A percentile compares a stretch with the other conserved stretches of the same genome.
These are phyloP conservation scores for Venturia asperata DNA, from an alignment of 2,329 filamentous ascomycete species.

Conservation along the genomic window DNA sequence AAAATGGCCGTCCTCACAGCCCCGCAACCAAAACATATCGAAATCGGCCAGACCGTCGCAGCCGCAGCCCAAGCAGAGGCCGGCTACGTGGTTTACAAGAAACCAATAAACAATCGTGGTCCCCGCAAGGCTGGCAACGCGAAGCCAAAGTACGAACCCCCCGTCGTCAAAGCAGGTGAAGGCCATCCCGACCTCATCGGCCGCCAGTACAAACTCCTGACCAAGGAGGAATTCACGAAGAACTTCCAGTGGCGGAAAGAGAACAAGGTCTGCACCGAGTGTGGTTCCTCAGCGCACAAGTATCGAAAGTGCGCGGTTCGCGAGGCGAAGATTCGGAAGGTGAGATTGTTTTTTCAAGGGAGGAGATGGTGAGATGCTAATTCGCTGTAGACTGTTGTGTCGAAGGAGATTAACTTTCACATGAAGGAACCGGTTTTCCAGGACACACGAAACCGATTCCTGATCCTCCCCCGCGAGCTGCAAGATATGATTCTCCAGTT, in stretches of 20 bases:
- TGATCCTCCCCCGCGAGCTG: neutral
- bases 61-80: neutral
- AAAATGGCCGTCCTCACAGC: neutral
- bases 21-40: neutral
- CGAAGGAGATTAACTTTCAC: neutral
- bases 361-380: neutral
- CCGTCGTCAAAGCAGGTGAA: neutral
- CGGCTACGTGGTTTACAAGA: neutral
- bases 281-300: neutral
- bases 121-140: neutral
- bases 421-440: neutral
- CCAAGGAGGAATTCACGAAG: neutral
- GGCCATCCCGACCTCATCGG: neutral
- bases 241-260: slow-evolving; percentile 1
- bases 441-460: neutral
- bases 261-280: neutral
- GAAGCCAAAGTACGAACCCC: neutral
- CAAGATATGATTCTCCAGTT: neutral
- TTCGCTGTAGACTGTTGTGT: neutral
- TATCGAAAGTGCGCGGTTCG: neutral
- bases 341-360: neutral
- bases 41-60: neutral
- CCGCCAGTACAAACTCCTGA: neutral
- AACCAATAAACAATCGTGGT: neutral
- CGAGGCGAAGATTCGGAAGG: neutral